Conservation (phyloP, 495 filamentous ascomycete species). For the Emericellopsis terricola region DNA sequence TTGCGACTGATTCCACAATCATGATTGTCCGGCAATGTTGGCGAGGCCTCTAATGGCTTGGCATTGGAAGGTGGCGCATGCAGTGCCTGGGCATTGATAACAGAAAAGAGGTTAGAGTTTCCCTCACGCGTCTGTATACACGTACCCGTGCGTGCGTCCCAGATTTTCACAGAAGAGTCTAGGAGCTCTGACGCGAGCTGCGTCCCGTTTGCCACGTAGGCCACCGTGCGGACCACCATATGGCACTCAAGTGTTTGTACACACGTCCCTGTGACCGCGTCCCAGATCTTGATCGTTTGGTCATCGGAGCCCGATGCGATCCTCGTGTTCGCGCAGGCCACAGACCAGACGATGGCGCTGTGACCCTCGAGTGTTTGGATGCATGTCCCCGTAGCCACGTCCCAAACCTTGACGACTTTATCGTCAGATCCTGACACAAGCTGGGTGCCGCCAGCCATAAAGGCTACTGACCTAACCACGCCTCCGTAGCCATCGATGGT, state of each 20-base stretch:
- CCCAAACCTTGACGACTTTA: background rate
- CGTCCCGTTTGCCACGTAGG: background rate
- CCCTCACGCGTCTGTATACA: background rate
- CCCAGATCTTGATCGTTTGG: background rate
- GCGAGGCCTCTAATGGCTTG: too few species aligned
- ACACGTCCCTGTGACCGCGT: background rate
- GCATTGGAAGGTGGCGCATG: too few species aligned
- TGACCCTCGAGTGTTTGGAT: constrained; percentile 7
- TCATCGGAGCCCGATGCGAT: constrained; percentile 5
- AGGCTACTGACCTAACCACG: background rate
- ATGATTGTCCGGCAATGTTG: too few species aligned
- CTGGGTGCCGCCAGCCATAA: background rate
- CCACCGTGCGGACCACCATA: background rate
- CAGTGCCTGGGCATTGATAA: too few species aligned
- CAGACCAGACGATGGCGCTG: constrained; percentile 1
- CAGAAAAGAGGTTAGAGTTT: too few species aligned
- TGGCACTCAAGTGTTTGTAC: background rate
- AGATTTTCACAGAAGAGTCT: background rate
- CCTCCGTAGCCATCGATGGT: background rate
- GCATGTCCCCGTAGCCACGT: constrained; percentile 2
- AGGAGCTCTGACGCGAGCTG: background rate
- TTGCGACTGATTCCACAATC: too few species aligned
- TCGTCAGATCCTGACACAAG: background rate
- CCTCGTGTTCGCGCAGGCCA: constrained; percentile 4
- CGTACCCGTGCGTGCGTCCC: background rate